Conservation (phyloP, 768 basidiomycete genomes). For the Rubroboletus pulcherrimus region DNA sequence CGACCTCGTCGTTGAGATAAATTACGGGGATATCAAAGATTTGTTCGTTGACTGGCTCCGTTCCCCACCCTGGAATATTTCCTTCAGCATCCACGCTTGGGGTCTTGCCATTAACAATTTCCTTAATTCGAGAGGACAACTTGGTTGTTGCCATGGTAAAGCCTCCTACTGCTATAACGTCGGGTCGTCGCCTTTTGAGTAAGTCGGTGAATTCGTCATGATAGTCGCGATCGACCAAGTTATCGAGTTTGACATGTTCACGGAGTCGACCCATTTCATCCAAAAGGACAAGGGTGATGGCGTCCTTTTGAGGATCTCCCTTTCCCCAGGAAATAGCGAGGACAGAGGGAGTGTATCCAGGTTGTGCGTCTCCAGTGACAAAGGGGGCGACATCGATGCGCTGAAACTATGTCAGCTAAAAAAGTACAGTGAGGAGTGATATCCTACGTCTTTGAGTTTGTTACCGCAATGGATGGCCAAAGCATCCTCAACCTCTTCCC, state of each 20-base stretch:
- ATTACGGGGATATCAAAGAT: slow-evolving; percentile 66
- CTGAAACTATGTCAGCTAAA: slow-evolving; percentile 39
- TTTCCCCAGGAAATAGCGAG: slow-evolving; percentile 93
- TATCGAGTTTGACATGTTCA: slow-evolving; percentile 88
- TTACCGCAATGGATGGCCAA: slow-evolving; percentile 66
- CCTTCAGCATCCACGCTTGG: slow-evolving; percentile 23
- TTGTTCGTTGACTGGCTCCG: slow-evolving; percentile 38
- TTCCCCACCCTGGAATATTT: slow-evolving; percentile 22
- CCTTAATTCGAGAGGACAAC: slow-evolving; percentile 62
- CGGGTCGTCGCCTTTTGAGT: slow-evolving; percentile 77
- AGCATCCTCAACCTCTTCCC: slow-evolving; percentile 87
- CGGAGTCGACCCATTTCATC: slow-evolving; percentile 88
- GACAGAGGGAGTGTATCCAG: slow-evolving; percentile 72
- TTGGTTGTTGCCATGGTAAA: slow-evolving; percentile 80
- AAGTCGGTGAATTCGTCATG: slow-evolving; percentile 76
- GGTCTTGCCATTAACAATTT: slow-evolving; percentile 38
- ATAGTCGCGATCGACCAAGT: slow-evolving; percentile 67
- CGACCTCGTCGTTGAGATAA: slow-evolving; percentile 87
- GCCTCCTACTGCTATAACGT: slow-evolving; percentile 86
- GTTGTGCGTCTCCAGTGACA: slow-evolving; percentile 53
- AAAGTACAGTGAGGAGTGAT: not conserved
- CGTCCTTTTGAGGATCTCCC: slow-evolving; percentile 90
- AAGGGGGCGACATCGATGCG: slow-evolving; percentile 83
- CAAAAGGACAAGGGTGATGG: slow-evolving; percentile 78
- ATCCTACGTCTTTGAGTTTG: slow-evolving; percentile 66